Conservation (phyloP, 1,139 yeast species). For the Hansenula lynferdii region DNA sequence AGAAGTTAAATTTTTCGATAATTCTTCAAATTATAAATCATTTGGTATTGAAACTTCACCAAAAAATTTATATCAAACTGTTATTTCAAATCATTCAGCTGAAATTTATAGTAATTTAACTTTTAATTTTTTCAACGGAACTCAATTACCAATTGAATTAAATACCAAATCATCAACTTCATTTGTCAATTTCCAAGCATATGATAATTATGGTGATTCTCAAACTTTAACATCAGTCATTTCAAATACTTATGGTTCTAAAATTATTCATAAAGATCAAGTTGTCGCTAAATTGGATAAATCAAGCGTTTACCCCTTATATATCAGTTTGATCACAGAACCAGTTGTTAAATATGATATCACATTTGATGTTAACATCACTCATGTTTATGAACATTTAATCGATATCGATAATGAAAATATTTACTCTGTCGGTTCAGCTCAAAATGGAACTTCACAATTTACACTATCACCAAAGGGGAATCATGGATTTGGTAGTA, state of each 20-base stretch:
- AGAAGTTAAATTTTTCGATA: conserved; percentile 26
- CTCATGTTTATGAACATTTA: conserved; percentile 15
- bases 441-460: conserved; percentile 44
- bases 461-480: conserved; percentile 42
- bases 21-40: conserved; percentile 17
- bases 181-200: conserved; percentile 16
- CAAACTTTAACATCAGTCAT: conserved; percentile 14
- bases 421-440: conserved; percentile 24
- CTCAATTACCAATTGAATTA: conserved; percentile 13
- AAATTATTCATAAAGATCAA: conserved; percentile 7
- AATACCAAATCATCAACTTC: conserved; percentile 9
- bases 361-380: conserved; percentile 14
- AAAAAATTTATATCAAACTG: conserved; percentile 17
- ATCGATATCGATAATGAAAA: conserved; percentile 12
- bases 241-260: conserved; percentile 9
- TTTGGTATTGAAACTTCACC: conserved; percentile 7
- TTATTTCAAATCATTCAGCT: conserved; percentile 8
- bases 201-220: conserved; percentile 15
- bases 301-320: conserved; percentile 14
- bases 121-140: conserved; percentile 15
- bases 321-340: conserved; percentile 8
- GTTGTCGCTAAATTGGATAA: conserved; percentile 6
- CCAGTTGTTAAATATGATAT: conserved; percentile 11
- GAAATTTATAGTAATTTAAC: conserved; percentile 12
- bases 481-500: conserved; percentile 46